phyloP scores from a whole-genome alignment of 345 rosid genomes.

The Eucalyptus leucophloia region DNA sequence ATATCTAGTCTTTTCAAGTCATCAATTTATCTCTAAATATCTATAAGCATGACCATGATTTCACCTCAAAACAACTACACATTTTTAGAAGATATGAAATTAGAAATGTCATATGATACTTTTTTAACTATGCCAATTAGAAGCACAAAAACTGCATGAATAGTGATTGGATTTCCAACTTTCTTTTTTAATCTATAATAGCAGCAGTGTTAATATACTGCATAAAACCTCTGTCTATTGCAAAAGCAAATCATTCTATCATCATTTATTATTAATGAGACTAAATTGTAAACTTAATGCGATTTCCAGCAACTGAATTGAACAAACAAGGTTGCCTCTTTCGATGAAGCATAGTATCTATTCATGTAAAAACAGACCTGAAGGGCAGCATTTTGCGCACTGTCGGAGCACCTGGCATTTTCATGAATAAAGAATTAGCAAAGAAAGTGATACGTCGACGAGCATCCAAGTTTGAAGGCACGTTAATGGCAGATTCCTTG shows the following conservation, averaged over 20 bases:
- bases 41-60: neutral
- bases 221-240: neutral
- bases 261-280: neutral
- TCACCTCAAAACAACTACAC: neutral
- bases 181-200: neutral
- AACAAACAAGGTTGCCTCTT: neutral
- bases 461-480: slow-evolving; percentile 93
- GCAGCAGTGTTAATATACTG: neutral
- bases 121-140: neutral
- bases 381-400: slow-evolving; percentile 94
- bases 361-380: slow-evolving; percentile 23
- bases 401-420: slow-evolving; percentile 84
- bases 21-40: neutral
- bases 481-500: slow-evolving; percentile 95
- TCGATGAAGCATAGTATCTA: neutral
- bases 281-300: neutral
- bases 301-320: neutral
- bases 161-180: neutral
- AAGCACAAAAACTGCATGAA: neutral
- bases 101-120: neutral
- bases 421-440: slow-evolving; percentile 94
- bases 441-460: slow-evolving; percentile 98
- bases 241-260: neutral
- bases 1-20: neutral
- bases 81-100: neutral